phyloP scores from a whole-genome alignment of 805 yeast genomes.

The Candida railenensis region DNA sequence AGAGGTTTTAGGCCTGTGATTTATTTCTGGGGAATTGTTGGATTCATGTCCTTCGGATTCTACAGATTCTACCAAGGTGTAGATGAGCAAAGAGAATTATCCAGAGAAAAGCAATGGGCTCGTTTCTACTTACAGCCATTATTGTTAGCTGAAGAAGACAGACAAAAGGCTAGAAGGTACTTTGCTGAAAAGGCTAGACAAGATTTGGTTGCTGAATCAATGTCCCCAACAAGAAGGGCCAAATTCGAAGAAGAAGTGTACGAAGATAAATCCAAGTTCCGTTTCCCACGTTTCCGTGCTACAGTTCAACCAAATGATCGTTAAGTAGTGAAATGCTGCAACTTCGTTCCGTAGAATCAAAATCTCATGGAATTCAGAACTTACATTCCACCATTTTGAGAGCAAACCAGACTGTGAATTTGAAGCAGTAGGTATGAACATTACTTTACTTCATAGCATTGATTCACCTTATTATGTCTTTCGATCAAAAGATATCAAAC shows the following conservation, averaged over 20 bases:
- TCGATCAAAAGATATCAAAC: no score
- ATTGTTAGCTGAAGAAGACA: slow-evolving; percentile 78
- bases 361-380: no score
- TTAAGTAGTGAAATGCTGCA: slow-evolving; percentile 7
- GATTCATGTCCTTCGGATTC: slow-evolving; percentile 69
- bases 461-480: no score
- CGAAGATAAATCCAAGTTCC: slow-evolving; percentile 42
- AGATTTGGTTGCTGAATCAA: slow-evolving; percentile 45
- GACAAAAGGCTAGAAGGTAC: slow-evolving; percentile 72
- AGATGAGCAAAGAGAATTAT: slow-evolving; percentile 71
- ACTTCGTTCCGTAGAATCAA: background rate
- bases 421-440: no score
- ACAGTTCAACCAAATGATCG: slow-evolving; percentile 37
- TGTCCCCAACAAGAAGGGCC: slow-evolving; percentile 37
- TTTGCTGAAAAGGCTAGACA: slow-evolving; percentile 67
- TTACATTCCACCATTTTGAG: no score
- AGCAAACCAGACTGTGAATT: no score
- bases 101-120: slow-evolving; percentile 77
- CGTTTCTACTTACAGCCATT: slow-evolving; percentile 71
- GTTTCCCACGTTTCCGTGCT: slow-evolving; percentile 43
- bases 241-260: slow-evolving; percentile 44
- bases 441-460: no score
- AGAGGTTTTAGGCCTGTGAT: slow-evolving; percentile 80
- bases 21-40: slow-evolving; percentile 64
- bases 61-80: slow-evolving; percentile 64